A percentile compares a stretch with the other conserved stretches of the same genome.
These are phyloP conservation scores for Globisporangium camurandrum DNA, from an alignment of 352 stramenopile species.

Conservation along the genomic window DNA sequence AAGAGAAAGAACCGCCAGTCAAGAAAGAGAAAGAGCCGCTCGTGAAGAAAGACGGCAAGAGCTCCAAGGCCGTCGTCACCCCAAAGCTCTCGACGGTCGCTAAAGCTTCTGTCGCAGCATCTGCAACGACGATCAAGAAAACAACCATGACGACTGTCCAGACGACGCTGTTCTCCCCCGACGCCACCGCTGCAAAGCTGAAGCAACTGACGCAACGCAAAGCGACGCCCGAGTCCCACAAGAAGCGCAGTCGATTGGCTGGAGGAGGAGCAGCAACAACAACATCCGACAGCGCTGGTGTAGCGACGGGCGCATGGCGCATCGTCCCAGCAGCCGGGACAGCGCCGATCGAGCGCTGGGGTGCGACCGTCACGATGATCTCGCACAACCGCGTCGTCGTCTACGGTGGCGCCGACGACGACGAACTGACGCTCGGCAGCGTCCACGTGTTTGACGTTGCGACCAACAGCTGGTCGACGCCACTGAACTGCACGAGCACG, in stretches of 20 bases:
- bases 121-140: slow-evolving; percentile 20
- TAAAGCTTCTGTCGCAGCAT: neutral
- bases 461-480: slow-evolving; percentile 64
- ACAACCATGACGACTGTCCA: slow-evolving; percentile 11
- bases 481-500: slow-evolving; percentile 87
- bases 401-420: slow-evolving; percentile 89
- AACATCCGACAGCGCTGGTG: too few species aligned
- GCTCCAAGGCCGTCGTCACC: neutral
- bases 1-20: too few species aligned
- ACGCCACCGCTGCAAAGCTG: too few species aligned
- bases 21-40: too few species aligned
- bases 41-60: too few species aligned
- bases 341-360: slow-evolving; percentile 70
- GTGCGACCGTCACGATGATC: slow-evolving; percentile 86
- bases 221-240: slow-evolving; percentile 26
- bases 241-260: slow-evolving; percentile 23
- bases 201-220: slow-evolving; percentile 26
- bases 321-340: slow-evolving; percentile 26
- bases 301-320: slow-evolving; percentile 28
- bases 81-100: neutral
- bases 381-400: slow-evolving; percentile 81
- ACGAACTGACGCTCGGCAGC: slow-evolving; percentile 76
- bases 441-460: slow-evolving; percentile 83
- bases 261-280: slow-evolving; percentile 16
- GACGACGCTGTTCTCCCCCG: slow-evolving; percentile 40